Base-by-base conservation (phyloP, 805 yeast genomes). In the Lipomyces mesembrius region DNA sequence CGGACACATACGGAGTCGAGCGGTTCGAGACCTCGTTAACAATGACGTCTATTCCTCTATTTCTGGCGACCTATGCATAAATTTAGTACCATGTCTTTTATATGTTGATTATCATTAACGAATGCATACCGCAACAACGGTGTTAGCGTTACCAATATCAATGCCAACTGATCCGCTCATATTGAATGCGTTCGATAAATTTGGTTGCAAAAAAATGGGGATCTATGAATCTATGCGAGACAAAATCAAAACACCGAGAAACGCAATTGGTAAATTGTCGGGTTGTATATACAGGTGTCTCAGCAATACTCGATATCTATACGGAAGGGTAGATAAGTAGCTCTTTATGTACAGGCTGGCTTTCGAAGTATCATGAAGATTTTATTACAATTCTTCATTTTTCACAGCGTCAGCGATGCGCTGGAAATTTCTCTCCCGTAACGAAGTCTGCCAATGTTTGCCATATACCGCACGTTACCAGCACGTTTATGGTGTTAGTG, bases 21-120 rank as follows among this genome's bases (percentile, higher is more conserved):
- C 99, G 90, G 89, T 95, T 95, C 65, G 98, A 93, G 59, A 95
- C 98, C 82, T 95, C 99, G 79, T 95, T 95, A 82, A 95, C 98
- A 76, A 95, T 91, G 76, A 95, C 89, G 81, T 95, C 99, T 78
- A 95, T 95, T 78, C 98, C 98, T 84, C 98, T 89, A 87, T 94
- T 95, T 80, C 94, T 90, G 71, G 99, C 99, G 78, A 96, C 82
- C 64, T 82, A 35, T 46, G 17, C 0, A 2, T 4, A 3, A 35
- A 37, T 11, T 34, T 37, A 57, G 46, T 14, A 17, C 6, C 17
- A 51, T n/a, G 22, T 43, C 49, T 43, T 43, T n/a, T 9, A 35
- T 5, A 37, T 17, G 43, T n/a, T 55, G 3, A 14, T 22, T 25
- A 39, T 39, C 25, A 37, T 32, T 25, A 5, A 27, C 32, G 35